A percentile compares a stretch with the other conserved stretches of the same genome.
These are phyloP conservation scores for Hericium erinaceus DNA, from an alignment of 768 basidiomycete genomes.

Conservation along the genomic window DNA sequence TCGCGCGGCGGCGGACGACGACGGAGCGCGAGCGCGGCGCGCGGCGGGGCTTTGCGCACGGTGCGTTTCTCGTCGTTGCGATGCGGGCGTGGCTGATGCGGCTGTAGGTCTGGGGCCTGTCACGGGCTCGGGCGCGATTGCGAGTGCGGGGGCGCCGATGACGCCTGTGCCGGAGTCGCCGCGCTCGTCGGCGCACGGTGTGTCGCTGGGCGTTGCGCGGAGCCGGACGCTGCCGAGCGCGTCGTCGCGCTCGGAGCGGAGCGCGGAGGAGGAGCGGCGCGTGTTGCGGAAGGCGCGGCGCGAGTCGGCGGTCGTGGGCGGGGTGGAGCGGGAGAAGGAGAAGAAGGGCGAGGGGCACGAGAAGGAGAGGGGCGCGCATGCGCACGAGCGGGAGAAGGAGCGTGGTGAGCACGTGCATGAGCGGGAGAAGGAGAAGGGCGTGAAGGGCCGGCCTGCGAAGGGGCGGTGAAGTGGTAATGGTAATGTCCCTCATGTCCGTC, in stretches of 20 bases:
- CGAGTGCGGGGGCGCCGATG: conserved; percentile 24
- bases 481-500: too few species aligned
- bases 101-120: background rate
- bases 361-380: background rate
- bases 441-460: background rate
- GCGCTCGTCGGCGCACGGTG: conserved; percentile 8
- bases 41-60: background rate
- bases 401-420: background rate
- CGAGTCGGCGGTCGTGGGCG: conserved; percentile 1
- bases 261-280: conserved; percentile 8
- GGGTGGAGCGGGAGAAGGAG: background rate
- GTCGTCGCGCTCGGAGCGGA: conserved; percentile 7
- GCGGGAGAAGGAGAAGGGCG: background rate
- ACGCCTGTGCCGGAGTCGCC: conserved; percentile 22
- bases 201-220: conserved; percentile 36
- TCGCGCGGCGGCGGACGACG: conserved; percentile 5
- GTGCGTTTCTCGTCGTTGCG: background rate
- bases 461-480: background rate
- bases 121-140: background rate
- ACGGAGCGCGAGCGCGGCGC: conserved; percentile 1
- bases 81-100: background rate
- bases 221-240: conserved; percentile 59
- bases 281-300: conserved; percentile 11
- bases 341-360: background rate
- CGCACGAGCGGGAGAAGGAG: background rate